A percentile compares a stretch with the other conserved stretches of the same genome.
These are phyloP conservation scores for Tolypocladium ovalisporum DNA, from an alignment of 2,329 filamentous ascomycete genomes.

Conservation along the genomic window DNA sequence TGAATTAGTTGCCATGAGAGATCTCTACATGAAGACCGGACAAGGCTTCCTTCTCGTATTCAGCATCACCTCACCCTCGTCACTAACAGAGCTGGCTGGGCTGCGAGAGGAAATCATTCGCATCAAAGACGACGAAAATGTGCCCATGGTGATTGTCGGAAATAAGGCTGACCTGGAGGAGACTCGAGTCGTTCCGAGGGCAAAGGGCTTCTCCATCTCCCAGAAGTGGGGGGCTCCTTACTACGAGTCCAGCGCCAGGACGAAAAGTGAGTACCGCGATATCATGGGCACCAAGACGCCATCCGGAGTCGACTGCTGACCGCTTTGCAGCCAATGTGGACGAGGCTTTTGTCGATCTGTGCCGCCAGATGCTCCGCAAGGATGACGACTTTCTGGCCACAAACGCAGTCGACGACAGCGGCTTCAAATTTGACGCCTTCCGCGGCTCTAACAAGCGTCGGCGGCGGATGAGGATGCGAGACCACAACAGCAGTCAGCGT, in stretches of 20 bases:
- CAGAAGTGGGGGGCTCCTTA: conserved; percentile 84
- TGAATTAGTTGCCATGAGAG: conserved; percentile 50
- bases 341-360: conserved; percentile 78
- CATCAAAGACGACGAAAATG: conserved; percentile 78
- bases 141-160: conserved; percentile 82
- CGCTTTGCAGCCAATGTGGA: conserved; percentile 61
- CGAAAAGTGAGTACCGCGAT: conserved; percentile 42
- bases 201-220: conserved; percentile 73
- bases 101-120: conserved; percentile 83
- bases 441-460: conserved; percentile 15
- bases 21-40: conserved; percentile 87
- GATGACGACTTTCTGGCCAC: conserved; percentile 39
- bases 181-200: conserved; percentile 65
- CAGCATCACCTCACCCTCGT: conserved; percentile 77
- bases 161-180: conserved; percentile 90
- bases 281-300: not conserved
- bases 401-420: conserved; percentile 23
- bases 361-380: conserved; percentile 69
- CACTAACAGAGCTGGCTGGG: conserved; percentile 70
- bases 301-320: conserved; percentile 10
- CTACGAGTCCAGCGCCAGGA: conserved; percentile 79
- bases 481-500: conserved; percentile 21
- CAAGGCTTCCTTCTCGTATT: conserved; percentile 89
- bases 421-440: conserved; percentile 29
- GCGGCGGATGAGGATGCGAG: conserved; percentile 17